Base-by-base conservation (phyloP, 805 yeast genomes). In the Kazachstania africana region DNA sequence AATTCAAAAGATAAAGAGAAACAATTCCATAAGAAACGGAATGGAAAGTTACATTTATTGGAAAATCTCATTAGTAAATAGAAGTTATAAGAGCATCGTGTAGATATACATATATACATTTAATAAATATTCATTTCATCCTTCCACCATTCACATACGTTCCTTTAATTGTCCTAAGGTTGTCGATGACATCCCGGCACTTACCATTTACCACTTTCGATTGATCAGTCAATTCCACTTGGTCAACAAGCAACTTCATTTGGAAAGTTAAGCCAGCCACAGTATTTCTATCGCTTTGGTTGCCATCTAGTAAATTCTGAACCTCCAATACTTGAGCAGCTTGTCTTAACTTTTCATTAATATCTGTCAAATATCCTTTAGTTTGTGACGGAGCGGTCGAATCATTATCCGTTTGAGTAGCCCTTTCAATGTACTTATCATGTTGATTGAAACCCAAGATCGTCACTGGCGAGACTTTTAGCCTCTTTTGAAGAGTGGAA, bases 151-250 rank as follows among this genome's bases (percentile, higher is more conserved):
- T n/a, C n/a, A n/a, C n/a, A n/a, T n/a, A n/a, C n/a, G n/a, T n/a
- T n/a, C 67, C 67, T 40, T 62, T 62, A 18, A 61, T 53, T n/a
- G 53, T 51, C 26, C 67, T 50, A 8, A 61, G 49, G 1, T 48
- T 46, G 5, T 44, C 39, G 12, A 43, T 50, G 8, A 59, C 42
- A 8, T 46, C 48, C 5, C 40, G 37, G 8, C 33, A 24, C 15
- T 30, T 20, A 6, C 22, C 32, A 4, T 24, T 23, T 6, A 28
- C 6, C 6, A 19, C 15, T 12, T 33, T 32, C 3, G 39, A 13
- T 19, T 19, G 42, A 27, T 25, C 47, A 30, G 15, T 36, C 18
- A 21, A 39, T 43, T 21, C 43, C 30, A 49, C 32, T 31, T 27
- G 45, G 19, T 44, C 58, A 23, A 27, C 43, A 35, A 33, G 28